Conservation (phyloP, 306 rosid species). For the Hippophae rhamnoides region DNA sequence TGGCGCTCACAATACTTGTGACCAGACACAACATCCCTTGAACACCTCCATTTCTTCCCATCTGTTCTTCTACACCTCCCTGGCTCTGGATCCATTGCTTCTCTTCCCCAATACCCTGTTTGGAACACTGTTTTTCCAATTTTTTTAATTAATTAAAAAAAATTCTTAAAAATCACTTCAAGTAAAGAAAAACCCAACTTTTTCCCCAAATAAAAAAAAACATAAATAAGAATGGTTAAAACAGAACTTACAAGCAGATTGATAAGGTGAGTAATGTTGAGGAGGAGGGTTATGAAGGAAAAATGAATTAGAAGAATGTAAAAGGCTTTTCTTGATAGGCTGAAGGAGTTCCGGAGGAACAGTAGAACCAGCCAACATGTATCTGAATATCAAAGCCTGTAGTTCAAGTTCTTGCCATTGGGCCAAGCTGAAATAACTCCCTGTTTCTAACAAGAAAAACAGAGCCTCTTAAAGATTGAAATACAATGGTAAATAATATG, state of each 20-base stretch:
- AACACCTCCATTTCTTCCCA: slow-evolving; percentile 98
- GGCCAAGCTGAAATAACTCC: slow-evolving; percentile 64
- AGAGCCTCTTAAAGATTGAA: neutral
- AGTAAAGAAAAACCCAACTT: neutral
- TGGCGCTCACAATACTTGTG: slow-evolving; percentile 99
- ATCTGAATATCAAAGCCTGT: slow-evolving; percentile 82
- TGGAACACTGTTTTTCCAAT: slow-evolving; percentile 40
- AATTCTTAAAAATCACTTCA: neutral
- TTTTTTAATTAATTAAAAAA: neutral
- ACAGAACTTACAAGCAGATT: slow-evolving; percentile 54
- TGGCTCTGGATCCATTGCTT: slow-evolving; percentile 95
- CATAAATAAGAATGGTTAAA: neutral
- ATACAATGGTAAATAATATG: neutral
- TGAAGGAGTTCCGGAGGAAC: slow-evolving; percentile 88
- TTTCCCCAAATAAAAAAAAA: too few relatives aligned
- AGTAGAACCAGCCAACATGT: slow-evolving; percentile 79
- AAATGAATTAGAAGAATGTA: slow-evolving; percentile 24
- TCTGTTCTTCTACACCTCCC: slow-evolving; percentile 97
- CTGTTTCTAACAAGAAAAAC: slow-evolving; percentile 38
- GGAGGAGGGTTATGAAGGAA: slow-evolving; percentile 46
- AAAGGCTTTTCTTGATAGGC: slow-evolving; percentile 74
- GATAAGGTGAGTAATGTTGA: slow-evolving; percentile 46
- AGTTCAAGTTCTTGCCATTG: slow-evolving; percentile 98
- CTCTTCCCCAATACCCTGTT: slow-evolving; percentile 87
- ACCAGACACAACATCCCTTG: slow-evolving; percentile 91